phyloP scores from a whole-genome alignment of 345 rosid species.

The Brassica carinata region DNA sequence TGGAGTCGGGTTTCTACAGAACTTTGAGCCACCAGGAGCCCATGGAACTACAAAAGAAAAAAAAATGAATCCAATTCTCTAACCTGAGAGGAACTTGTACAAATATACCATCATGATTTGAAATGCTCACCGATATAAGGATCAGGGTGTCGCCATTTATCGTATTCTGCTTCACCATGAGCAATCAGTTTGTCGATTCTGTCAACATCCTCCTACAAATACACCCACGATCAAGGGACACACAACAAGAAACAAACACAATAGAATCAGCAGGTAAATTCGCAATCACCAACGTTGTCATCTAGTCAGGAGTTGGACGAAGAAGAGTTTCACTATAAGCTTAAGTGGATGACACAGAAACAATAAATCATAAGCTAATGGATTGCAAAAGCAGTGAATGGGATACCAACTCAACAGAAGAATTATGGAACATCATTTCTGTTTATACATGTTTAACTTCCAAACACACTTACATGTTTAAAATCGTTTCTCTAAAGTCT shows the following conservation, averaged over 20 bases:
- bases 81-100: not conserved
- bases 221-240: not conserved
- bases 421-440: not conserved
- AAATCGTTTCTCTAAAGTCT: not conserved
- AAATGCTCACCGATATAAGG: constrained; percentile 76
- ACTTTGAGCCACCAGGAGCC: constrained; percentile 99
- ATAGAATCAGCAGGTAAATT: not conserved
- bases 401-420: constrained; percentile 4
- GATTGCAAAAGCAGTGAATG: not conserved
- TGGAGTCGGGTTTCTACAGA: constrained; percentile 91
- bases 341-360: not conserved
- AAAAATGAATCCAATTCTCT: not conserved
- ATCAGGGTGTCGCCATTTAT: constrained; percentile 96
- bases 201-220: constrained; percentile 73
- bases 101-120: not conserved
- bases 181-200: constrained; percentile 80
- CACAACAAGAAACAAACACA: not conserved
- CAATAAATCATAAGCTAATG: not conserved
- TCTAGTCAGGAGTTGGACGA: not conserved
- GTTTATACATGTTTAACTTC: not conserved
- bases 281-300: constrained; percentile 1
- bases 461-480: not conserved
- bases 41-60: constrained; percentile 71
- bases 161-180: constrained; percentile 68
- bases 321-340: not conserved